These are phyloP conservation scores for Sclerotinia glacialis DNA, from an alignment of 2,329 filamentous ascomycete genomes.

Conservation along the genomic window DNA sequence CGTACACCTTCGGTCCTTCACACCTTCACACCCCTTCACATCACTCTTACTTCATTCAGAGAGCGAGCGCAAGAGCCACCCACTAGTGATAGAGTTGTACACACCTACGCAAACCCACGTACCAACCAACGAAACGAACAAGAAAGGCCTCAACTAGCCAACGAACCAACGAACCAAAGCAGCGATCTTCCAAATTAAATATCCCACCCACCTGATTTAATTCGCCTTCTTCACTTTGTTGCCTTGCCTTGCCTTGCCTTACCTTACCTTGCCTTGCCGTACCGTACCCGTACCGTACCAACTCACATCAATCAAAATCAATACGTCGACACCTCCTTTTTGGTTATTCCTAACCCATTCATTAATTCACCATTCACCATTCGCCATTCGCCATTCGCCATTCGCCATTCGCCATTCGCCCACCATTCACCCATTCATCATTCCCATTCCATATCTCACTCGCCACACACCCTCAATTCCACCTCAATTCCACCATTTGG, in stretches of 20 bases:
- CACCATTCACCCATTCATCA: neutral
- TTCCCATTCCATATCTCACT: neutral
- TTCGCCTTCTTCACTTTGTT: neutral
- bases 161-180: neutral
- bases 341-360: neutral
- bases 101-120: neutral
- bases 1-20: no score
- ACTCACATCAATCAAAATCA: neutral
- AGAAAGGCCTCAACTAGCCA: neutral
- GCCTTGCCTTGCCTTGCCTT: no score
- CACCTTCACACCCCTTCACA: no score
- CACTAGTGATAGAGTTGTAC: neutral
- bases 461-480: no score
- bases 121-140: neutral
- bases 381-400: neutral
- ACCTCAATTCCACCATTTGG: no score
- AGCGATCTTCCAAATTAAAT: neutral
- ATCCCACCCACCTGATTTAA: neutral
- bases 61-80: no score
- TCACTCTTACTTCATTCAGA: no score
- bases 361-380: no score
- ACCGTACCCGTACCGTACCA: no score
- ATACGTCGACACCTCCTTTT: slow-evolving; percentile 1
- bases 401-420: neutral
- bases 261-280: neutral